phyloP scores from a whole-genome alignment of 257 asterid species.

The Coffea eugenioides region DNA sequence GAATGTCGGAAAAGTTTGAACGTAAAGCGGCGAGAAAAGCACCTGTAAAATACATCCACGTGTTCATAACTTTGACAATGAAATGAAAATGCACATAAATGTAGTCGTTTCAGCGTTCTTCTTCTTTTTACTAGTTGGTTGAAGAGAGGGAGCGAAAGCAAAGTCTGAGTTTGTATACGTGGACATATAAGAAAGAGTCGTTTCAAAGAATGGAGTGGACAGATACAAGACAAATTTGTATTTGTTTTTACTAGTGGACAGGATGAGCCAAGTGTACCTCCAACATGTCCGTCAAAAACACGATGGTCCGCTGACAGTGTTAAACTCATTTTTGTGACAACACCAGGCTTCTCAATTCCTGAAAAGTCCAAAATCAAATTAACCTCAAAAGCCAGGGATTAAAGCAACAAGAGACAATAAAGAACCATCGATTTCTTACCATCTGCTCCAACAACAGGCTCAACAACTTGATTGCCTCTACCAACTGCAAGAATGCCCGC shows the following conservation, averaged over 20 bases:
- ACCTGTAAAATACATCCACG: constrained; percentile 44
- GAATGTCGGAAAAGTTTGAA: constrained; percentile 77
- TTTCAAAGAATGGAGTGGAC: background rate
- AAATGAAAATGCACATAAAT: background rate
- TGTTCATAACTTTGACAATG: background rate
- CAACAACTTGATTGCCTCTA: constrained; percentile 91
- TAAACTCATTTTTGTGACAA: constrained; percentile 75
- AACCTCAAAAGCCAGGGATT: constrained; percentile 8
- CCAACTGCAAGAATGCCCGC: constrained; percentile 99
- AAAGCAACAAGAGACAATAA: constrained; percentile 3
- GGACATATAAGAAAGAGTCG: background rate
- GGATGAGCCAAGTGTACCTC: constrained; percentile 43
- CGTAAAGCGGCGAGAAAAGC: constrained; percentile 55
- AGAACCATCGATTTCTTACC: constrained; percentile 44
- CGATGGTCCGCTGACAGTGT: constrained; percentile 97
- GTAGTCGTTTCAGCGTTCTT: background rate
- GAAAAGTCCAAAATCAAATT: constrained; percentile 27
- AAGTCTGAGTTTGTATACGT: background rate
- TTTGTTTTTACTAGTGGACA: background rate
- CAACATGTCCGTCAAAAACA: constrained; percentile 93
- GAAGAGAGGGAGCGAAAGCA: background rate
- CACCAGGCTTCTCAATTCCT: constrained; percentile 83
- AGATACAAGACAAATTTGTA: background rate
- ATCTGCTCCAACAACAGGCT: constrained; percentile 70
- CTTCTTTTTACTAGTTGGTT: background rate